Evolutionary conservation across 176 grass and related monocot genomes (phyloP).

Genomic region (Puya raimondii): DNA sequence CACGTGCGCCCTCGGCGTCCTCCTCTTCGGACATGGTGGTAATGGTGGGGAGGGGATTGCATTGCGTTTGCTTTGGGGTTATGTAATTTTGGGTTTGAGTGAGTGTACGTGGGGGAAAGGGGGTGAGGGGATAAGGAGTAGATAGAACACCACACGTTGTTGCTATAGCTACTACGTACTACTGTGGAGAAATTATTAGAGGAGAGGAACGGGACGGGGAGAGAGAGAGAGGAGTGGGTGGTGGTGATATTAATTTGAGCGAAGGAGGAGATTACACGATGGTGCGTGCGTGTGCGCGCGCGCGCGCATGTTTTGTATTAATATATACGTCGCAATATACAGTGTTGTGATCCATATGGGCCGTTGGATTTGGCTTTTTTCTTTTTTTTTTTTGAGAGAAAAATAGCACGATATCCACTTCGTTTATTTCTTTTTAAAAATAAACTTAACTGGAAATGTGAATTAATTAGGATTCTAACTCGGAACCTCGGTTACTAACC

Average conservation of each 20-base stretch:
- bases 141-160: constrained; percentile 63
- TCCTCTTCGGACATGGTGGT: constrained; percentile 28
- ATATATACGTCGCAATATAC: too few relatives aligned
- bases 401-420: too few relatives aligned
- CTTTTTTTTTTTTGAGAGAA: too few relatives aligned
- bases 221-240: constrained; percentile 13
- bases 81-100: background rate
- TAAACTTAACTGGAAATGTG: too few relatives aligned
- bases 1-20: background rate
- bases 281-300: constrained; percentile 1
- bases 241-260: constrained; percentile 7
- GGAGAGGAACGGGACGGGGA: background rate
- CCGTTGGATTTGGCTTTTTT: too few relatives aligned
- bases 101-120: constrained; percentile 1
- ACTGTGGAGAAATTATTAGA: too few relatives aligned
- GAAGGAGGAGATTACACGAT: constrained; percentile 24
- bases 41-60: constrained; percentile 1
- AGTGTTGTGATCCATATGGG: too few relatives aligned
- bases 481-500: too few relatives aligned
- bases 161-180: too few relatives aligned
- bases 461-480: too few relatives aligned
- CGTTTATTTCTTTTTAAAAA: too few relatives aligned
- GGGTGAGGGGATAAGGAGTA: constrained; percentile 65
- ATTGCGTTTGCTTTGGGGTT: constrained; percentile 22
- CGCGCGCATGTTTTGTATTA: background rate